Percentiles rank a stretch among this genome's conserved stretches.
phyloP scores from a whole-genome alignment of 2,329 filamentous ascomycete genomes.

The Phialophora expanda region DNA sequence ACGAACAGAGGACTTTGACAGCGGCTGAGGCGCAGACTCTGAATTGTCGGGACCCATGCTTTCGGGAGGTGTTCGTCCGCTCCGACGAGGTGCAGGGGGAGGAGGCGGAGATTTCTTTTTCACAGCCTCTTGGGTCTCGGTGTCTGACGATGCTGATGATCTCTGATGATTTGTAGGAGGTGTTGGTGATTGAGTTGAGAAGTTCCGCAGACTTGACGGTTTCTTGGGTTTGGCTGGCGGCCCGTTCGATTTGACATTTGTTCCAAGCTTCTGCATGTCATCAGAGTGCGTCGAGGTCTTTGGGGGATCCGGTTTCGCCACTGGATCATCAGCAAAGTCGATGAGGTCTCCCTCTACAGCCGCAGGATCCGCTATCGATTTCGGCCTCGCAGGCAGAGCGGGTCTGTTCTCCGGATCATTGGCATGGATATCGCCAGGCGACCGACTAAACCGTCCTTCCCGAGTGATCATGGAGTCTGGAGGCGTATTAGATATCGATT shows the following conservation, averaged over 20 bases:
- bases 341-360: slow-evolving; percentile 44
- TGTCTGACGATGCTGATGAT: slow-evolving; percentile 27
- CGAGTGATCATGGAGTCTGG: slow-evolving; percentile 39
- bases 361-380: slow-evolving; percentile 38
- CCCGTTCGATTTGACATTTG: slow-evolving; percentile 36
- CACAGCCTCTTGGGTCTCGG: slow-evolving; percentile 26
- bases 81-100: slow-evolving; percentile 45
- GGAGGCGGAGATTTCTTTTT: slow-evolving; percentile 47
- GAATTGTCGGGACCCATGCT: slow-evolving; percentile 22
- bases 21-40: slow-evolving; percentile 31
- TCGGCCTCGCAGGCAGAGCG: slow-evolving; percentile 47
- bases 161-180: slow-evolving; percentile 27
- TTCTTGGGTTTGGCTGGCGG: slow-evolving; percentile 55
- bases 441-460: slow-evolving; percentile 31
- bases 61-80: slow-evolving; percentile 26
- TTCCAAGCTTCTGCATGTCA: slow-evolving; percentile 30
- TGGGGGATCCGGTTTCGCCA: slow-evolving; percentile 36
- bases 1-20: slow-evolving; percentile 39
- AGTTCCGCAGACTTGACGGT: slow-evolving; percentile 49
- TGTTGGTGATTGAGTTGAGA: slow-evolving; percentile 37
- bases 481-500: slow-evolving; percentile 52
- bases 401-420: slow-evolving; percentile 46
- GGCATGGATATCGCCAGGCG: slow-evolving; percentile 2
- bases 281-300: slow-evolving; percentile 19
- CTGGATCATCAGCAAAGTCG: slow-evolving; percentile 47